A percentile compares a stretch with the other conserved stretches of the same genome.
These are phyloP conservation scores for Candida freyschussii DNA, from an alignment of 1,139 yeast species.

Conservation along the genomic window DNA sequence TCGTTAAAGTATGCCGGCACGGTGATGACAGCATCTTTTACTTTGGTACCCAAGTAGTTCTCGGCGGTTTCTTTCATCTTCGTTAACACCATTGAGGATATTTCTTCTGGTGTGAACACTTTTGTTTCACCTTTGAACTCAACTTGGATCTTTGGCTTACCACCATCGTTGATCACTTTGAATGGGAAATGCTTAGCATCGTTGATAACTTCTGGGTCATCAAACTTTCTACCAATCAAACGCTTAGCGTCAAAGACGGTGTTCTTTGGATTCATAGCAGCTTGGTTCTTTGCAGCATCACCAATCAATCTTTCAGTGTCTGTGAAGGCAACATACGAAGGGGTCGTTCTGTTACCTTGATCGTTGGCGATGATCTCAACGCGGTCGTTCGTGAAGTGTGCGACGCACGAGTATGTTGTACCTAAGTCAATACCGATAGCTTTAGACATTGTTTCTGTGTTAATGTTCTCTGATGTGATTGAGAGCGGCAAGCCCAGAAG, in stretches of 20 bases:
- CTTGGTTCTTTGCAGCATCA: slow-evolving; percentile 70
- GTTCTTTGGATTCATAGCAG: slow-evolving; percentile 63
- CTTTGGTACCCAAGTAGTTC: slow-evolving; percentile 53
- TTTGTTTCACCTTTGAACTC: slow-evolving; percentile 64
- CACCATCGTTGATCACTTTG: slow-evolving; percentile 50
- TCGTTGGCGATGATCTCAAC: slow-evolving; percentile 70
- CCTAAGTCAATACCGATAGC: slow-evolving; percentile 86
- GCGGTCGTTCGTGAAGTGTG: slow-evolving; percentile 65
- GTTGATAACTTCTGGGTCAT: slow-evolving; percentile 50
- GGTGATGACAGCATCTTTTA: slow-evolving; percentile 72
- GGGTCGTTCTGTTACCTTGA: slow-evolving; percentile 71
- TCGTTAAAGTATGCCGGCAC: slow-evolving; percentile 98
- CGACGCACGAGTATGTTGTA: slow-evolving; percentile 82
- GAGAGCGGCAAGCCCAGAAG: background rate
- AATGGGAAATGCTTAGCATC: slow-evolving; percentile 65
- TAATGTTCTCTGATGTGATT: slow-evolving; percentile 2
- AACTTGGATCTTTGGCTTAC: slow-evolving; percentile 58
- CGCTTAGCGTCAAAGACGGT: slow-evolving; percentile 68
- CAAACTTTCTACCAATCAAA: slow-evolving; percentile 61
- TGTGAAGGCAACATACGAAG: slow-evolving; percentile 65
- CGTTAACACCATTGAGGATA: slow-evolving; percentile 59
- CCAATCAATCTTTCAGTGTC: slow-evolving; percentile 66
- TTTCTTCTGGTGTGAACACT: slow-evolving; percentile 61
- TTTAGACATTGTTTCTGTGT: slow-evolving; percentile 43
- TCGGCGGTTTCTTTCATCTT: slow-evolving; percentile 71